Percentiles rank a stretch among this genome's conserved stretches.
These are phyloP conservation scores for Erigeron philadelphicus DNA, from an alignment of 140 eudicot genomes.

Conservation along the genomic window DNA sequence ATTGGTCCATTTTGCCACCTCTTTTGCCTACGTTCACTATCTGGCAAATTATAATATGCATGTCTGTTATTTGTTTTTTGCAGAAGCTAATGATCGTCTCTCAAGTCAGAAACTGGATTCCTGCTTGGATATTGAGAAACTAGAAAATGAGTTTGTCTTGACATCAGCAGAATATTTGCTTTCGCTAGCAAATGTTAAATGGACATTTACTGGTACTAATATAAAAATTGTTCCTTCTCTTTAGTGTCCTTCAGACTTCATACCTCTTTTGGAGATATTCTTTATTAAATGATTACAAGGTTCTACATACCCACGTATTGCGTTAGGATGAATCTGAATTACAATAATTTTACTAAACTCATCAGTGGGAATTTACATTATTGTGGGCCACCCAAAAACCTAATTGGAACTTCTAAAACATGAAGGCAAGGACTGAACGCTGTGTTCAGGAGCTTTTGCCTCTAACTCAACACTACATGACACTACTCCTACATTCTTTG, in stretches of 20 bases:
- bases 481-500: too few relatives aligned
- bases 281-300: neutral
- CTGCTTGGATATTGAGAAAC: constrained; percentile 57
- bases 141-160: constrained; percentile 85
- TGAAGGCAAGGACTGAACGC: too few relatives aligned
- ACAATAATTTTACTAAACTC: too few relatives aligned
- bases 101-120: constrained; percentile 43
- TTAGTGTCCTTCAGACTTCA: neutral
- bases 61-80: constrained; percentile 24
- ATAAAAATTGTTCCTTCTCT: neutral
- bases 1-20: neutral
- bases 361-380: too few relatives aligned
- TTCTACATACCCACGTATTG: too few relatives aligned
- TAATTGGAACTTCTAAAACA: too few relatives aligned
- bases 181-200: constrained; percentile 60
- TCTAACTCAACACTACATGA: too few relatives aligned
- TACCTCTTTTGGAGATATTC: constrained; percentile 11
- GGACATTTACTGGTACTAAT: constrained; percentile 69
- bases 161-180: constrained; percentile 91
- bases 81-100: constrained; percentile 46
- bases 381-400: too few relatives aligned
- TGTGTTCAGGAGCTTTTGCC: too few relatives aligned
- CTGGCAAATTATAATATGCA: constrained; percentile 5
- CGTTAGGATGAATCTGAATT: too few relatives aligned
- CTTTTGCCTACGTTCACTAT: constrained; percentile 1